Percentiles rank a stretch among this genome's conserved stretches.
These are phyloP conservation scores for Artomyces pyxidatus DNA, from an alignment of 768 basidiomycete genomes.

Conservation along the genomic window DNA sequence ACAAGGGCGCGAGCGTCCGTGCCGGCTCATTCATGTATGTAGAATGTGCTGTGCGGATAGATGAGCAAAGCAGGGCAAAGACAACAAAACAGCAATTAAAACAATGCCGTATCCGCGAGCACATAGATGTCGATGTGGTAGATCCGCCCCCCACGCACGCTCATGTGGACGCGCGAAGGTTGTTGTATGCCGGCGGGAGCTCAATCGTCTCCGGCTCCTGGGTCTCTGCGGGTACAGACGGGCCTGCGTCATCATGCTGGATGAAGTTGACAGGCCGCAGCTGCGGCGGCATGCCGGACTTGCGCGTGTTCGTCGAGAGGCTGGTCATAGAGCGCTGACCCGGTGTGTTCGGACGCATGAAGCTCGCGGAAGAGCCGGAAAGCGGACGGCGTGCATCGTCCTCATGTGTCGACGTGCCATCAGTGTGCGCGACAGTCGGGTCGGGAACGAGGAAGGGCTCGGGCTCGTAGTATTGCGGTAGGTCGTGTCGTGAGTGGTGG, in stretches of 20 bases:
- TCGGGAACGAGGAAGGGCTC: conserved; percentile 71
- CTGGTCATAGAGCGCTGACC: conserved; percentile 19
- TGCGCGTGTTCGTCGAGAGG: conserved; percentile 31
- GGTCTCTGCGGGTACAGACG: conserved; percentile 36
- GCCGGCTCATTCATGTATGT: too few relatives aligned
- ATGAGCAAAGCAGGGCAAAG: too few relatives aligned
- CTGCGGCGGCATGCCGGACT: conserved; percentile 35
- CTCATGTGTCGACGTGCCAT: conserved; percentile 21
- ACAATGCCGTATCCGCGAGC: too few relatives aligned
- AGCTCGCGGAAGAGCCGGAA: conserved; percentile 5
- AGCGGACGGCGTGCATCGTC: conserved; percentile 16
- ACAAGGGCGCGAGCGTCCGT: too few relatives aligned
- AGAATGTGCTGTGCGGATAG: too few relatives aligned
- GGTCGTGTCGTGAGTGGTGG: conserved; percentile 37
- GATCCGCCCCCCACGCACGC: too few relatives aligned
- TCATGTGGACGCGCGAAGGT: too few relatives aligned
- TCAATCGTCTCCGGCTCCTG: conserved; percentile 67
- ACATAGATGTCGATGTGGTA: too few relatives aligned
- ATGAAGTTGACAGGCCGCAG: conserved; percentile 72
- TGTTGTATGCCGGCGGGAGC: conserved; percentile 76
- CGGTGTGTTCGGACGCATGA: conserved; percentile 13
- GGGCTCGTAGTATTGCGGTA: conserved; percentile 66
- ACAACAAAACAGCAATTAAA: too few relatives aligned
- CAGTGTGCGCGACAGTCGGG: conserved; percentile 38
- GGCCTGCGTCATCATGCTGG: conserved; percentile 80